These are phyloP conservation scores for Halteria grandinella DNA, from an alignment of 73 alveolate genomes.

Conservation along the genomic window DNA sequence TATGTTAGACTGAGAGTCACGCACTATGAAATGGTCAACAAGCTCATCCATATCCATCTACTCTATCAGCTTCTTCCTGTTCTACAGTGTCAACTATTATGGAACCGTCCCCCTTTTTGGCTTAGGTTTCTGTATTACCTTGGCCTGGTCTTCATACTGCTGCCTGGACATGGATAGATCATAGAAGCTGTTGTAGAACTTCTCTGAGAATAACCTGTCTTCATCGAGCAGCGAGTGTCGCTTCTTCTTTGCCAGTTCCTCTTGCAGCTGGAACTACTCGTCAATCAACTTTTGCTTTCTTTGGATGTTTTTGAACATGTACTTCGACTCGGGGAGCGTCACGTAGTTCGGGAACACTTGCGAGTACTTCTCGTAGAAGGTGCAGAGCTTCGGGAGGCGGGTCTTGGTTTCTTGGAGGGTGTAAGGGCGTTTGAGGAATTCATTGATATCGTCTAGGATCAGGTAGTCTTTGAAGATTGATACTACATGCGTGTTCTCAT, in stretches of 20 bases:
- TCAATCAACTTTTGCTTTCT: constrained; percentile 81
- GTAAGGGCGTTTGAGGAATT: constrained; percentile 72
- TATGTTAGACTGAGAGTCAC: constrained; percentile 40
- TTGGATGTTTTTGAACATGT: constrained; percentile 80
- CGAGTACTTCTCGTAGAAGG: constrained; percentile 76
- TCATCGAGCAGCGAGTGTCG: constrained; percentile 26
- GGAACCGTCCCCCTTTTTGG: too few species aligned
- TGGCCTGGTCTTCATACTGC: constrained; percentile 40
- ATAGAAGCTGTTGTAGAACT: constrained; percentile 23
- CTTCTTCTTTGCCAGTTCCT: constrained; percentile 38
- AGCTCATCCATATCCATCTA: constrained; percentile 40
- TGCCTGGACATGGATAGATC: constrained; percentile 21
- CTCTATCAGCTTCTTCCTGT: constrained; percentile 18
- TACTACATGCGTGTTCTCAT: constrained; percentile 81
- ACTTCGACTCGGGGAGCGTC: constrained; percentile 77
- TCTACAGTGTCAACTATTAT: too few species aligned
- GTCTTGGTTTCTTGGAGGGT: constrained; percentile 41
- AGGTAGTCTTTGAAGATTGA: constrained; percentile 77
- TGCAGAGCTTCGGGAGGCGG: constrained; percentile 69
- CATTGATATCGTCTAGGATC: constrained; percentile 77
- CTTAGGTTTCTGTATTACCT: not conserved
- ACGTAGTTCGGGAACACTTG: constrained; percentile 84
- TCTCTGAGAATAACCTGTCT: constrained; percentile 18
- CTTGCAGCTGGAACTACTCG: constrained; percentile 58
- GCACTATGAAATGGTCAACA: constrained; percentile 31